Conservation (phyloP, 768 basidiomycete genomes). For the Leucocoprinus sp. region DNA sequence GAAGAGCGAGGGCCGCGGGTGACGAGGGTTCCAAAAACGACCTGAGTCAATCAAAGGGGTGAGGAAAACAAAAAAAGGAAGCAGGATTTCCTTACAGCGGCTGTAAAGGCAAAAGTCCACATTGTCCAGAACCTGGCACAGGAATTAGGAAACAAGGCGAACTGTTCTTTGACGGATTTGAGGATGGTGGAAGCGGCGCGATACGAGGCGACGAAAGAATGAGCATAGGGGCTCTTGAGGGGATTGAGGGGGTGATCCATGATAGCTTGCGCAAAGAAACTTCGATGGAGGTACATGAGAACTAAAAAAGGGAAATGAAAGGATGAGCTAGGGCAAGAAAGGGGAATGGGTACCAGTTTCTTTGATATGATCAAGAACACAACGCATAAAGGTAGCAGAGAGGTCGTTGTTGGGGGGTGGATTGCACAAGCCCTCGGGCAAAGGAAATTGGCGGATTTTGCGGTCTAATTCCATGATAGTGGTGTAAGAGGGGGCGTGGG, state of each 20-base stretch:
- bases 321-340: neutral
- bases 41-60: too few relatives aligned
- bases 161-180: constrained; percentile 58
- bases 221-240: constrained; percentile 60
- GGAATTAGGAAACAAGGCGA: constrained; percentile 51
- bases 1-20: constrained; percentile 65
- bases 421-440: constrained; percentile 54
- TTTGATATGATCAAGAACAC: constrained; percentile 63
- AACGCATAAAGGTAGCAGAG: constrained; percentile 55
- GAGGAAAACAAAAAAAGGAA: too few relatives aligned
- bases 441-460: constrained; percentile 57
- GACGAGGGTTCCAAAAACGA: constrained; percentile 74
- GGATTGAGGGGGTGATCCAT: constrained; percentile 69
- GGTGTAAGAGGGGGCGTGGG: constrained; percentile 57
- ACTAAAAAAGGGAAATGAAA: constrained; percentile 27
- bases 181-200: constrained; percentile 62
- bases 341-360: constrained; percentile 37
- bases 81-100: constrained; percentile 57
- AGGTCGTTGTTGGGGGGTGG: constrained; percentile 47
- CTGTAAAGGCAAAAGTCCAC: constrained; percentile 59
- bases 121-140: constrained; percentile 59
- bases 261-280: constrained; percentile 65
- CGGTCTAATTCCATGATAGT: constrained; percentile 59
- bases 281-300: constrained; percentile 61
- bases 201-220: constrained; percentile 66